Percentiles rank a stretch among this genome's conserved stretches.
phyloP scores from a whole-genome alignment of 1,284 basidiomycete genomes.

The Apiotrichum gracile region DNA sequence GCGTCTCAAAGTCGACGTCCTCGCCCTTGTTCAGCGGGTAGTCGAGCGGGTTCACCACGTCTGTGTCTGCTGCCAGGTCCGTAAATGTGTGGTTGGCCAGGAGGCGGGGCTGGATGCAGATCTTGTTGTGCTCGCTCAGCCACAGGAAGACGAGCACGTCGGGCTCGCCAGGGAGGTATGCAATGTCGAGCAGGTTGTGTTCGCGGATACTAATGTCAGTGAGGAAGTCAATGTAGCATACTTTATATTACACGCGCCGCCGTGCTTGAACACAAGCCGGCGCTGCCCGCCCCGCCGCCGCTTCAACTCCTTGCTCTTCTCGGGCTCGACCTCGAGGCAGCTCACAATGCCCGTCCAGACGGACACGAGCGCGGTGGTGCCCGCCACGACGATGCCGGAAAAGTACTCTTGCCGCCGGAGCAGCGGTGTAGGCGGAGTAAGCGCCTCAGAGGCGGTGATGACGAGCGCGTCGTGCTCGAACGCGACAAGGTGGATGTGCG shows the following conservation, averaged over 20 bases:
- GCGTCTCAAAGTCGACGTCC: slow-evolving; percentile 29
- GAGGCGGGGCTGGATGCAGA: slow-evolving; percentile 59
- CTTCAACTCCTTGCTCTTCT: slow-evolving; percentile 33
- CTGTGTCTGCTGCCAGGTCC: slow-evolving; percentile 44
- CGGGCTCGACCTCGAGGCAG: slow-evolving; percentile 38
- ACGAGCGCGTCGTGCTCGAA: slow-evolving; percentile 24
- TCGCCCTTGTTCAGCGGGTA: slow-evolving; percentile 2
- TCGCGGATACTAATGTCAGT: slow-evolving; percentile 59
- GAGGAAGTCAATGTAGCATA: slow-evolving; percentile 2
- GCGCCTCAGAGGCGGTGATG: slow-evolving; percentile 27
- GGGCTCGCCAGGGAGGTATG: slow-evolving; percentile 55
- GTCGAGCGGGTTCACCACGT: slow-evolving; percentile 54
- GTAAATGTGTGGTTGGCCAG: slow-evolving; percentile 53
- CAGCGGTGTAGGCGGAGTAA: slow-evolving; percentile 33
- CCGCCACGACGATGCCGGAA: slow-evolving; percentile 31
- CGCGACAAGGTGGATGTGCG: slow-evolving; percentile 37
- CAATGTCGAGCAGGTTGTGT: slow-evolving; percentile 63
- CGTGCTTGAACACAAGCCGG: slow-evolving; percentile 32
- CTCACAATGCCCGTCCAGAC: slow-evolving; percentile 45
- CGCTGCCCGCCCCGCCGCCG: slow-evolving; percentile 16
- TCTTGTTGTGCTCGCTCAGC: slow-evolving; percentile 39
- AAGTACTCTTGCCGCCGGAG: slow-evolving; percentile 44
- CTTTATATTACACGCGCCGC: slow-evolving; percentile 40
- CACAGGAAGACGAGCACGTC: slow-evolving; percentile 58
- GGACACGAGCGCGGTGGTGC: slow-evolving; percentile 30